phyloP scores from a whole-genome alignment of 257 asterid genomes.

The Vinca minor region DNA sequence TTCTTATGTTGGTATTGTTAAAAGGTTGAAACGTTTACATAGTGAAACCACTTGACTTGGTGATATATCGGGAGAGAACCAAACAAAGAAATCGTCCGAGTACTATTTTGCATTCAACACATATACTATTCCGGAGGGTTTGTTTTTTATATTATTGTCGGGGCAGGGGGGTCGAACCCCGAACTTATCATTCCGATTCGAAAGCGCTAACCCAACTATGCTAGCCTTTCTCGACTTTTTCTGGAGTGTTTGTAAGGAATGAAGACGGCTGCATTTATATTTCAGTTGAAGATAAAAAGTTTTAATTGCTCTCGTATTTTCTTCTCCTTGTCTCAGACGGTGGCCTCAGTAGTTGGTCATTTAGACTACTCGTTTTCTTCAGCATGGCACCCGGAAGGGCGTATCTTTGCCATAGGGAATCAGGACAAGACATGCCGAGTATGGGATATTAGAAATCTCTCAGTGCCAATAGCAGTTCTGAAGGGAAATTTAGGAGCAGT shows the following conservation, averaged over 20 bases:
- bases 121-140: not conserved
- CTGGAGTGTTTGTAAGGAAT: no score
- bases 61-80: not conserved
- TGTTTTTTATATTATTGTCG: no score
- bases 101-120: not conserved
- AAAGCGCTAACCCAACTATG: no score
- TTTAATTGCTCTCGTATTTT: not conserved
- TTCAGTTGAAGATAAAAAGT: not conserved
- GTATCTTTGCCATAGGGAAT: constrained; percentile 64
- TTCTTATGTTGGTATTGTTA: not conserved
- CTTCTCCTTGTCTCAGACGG: constrained; percentile 27
- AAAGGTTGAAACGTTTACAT: not conserved
- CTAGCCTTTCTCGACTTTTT: no score
- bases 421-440: constrained; percentile 72
- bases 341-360: constrained; percentile 53
- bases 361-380: constrained; percentile 68
- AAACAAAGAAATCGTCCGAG: not conserved
- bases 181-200: no score
- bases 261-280: not conserved
- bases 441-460: constrained; percentile 59
- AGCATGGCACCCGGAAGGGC: constrained; percentile 66
- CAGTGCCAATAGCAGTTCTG: constrained; percentile 31
- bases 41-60: not conserved
- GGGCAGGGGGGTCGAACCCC: no score
- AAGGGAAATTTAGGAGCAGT: constrained; percentile 64